phyloP scores from a whole-genome alignment of 2,329 filamentous ascomycete species.

The Fulvia fulva region DNA sequence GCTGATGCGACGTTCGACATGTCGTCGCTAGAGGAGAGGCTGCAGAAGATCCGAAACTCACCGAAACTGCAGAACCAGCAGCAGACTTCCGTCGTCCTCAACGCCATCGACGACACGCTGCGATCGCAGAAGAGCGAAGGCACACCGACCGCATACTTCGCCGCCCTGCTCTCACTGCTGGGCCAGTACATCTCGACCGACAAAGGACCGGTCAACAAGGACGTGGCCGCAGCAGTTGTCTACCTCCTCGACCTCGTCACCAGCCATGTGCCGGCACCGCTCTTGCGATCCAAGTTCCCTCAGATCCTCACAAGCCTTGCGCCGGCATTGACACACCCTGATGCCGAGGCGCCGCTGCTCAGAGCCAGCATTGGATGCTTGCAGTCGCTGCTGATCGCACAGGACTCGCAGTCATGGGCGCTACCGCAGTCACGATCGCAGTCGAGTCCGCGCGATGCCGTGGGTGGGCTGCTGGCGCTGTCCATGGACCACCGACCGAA shows the following conservation, averaged over 20 bases:
- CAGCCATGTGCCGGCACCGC: constrained; percentile 74
- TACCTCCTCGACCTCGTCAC: constrained; percentile 94
- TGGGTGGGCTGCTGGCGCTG: constrained; percentile 79
- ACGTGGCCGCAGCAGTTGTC: constrained; percentile 78
- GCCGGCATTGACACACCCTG: constrained; percentile 72
- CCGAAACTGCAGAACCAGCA: constrained; percentile 94
- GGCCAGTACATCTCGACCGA: constrained; percentile 65
- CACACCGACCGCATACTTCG: constrained; percentile 89
- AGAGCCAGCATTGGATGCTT: constrained; percentile 87
- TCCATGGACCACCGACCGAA: constrained; percentile 86
- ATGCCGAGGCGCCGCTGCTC: constrained; percentile 82
- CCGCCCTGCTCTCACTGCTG: constrained; percentile 84
- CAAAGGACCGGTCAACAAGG: constrained; percentile 68
- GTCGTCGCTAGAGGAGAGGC: constrained; percentile 75
- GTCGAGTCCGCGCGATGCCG: constrained; percentile 79
- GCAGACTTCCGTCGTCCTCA: constrained; percentile 81
- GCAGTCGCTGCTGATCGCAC: constrained; percentile 83
- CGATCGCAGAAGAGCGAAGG: constrained; percentile 79
- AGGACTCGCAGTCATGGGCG: constrained; percentile 85
- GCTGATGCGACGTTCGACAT: constrained; percentile 28
- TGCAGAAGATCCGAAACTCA: constrained; percentile 89
- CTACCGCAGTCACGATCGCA: constrained; percentile 65
- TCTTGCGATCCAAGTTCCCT: constrained; percentile 91
- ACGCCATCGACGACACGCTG: constrained; percentile 88
- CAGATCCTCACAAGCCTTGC: constrained; percentile 85